Base-by-base conservation (phyloP, 768 basidiomycete genomes). In the Mycena olivaceomarginata region DNA sequence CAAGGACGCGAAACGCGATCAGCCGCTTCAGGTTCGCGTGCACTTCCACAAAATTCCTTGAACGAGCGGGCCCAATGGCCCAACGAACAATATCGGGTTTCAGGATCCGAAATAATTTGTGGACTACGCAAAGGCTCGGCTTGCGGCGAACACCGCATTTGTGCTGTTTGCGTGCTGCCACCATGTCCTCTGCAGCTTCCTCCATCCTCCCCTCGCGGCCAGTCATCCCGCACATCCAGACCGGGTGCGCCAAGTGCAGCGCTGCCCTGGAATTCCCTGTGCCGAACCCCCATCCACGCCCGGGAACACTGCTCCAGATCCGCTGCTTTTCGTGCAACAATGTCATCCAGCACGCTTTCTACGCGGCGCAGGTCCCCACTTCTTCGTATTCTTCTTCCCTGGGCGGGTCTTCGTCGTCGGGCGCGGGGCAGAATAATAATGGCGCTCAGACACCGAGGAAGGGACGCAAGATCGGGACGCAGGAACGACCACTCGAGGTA, bases 381-480 rank as follows among this genome's bases (percentile, higher is more conserved):
- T 78, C 69, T 9, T 48, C 72, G 39, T 48, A 46, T 53, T 22
- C 18, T 15, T 45, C 43, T 45, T 45, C 43, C 2, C 15, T 45
- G 11, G 43, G 43, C 22, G 71, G 66, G n/a, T 77, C 82, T 12
- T 74, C 81, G 11, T 79, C 83, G 18, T 76, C 71, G 59, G 66
- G 59, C 72, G 43, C 71, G 72, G 15, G 57, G 67, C 22, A 69
- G 72, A 53, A 77, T 77, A 22, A 76, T 79, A 48, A 82, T 81
- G 74, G 80, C 82, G 77, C 82, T 77, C 15, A 81, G 76, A 48
- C 82, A 70, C 75, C 82, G 80, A 81, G 90, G 65, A 93, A 90
- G 82, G 91, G 92, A 12, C 87, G 96, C 75, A 96, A 95, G 89
- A 96, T 97, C 77, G 96, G 96, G 1, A 96, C 96, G 20, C 96